phyloP scores from a whole-genome alignment of 2,329 filamentous ascomycete genomes.

The Exophiala xenobiotica region DNA sequence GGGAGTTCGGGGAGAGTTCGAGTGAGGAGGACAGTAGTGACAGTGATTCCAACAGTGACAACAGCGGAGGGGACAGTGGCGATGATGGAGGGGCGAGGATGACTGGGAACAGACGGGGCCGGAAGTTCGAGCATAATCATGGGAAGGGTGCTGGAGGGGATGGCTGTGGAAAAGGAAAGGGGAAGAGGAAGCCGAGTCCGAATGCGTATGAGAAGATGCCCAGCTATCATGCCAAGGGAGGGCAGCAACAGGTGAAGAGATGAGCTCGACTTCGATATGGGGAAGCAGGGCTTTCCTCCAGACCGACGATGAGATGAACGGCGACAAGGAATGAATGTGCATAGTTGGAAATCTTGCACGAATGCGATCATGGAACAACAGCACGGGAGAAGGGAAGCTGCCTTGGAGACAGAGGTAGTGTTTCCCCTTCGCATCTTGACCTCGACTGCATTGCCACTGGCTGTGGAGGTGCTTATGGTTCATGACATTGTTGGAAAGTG shows the following conservation, averaged over 20 bases:
- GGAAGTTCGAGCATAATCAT: constrained; percentile 18
- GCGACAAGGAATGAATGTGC: too few species aligned
- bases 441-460: too few species aligned
- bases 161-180: constrained; percentile 32
- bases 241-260: constrained; percentile 5
- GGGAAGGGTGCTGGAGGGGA: constrained; percentile 26
- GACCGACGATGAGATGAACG: too few species aligned
- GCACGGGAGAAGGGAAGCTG: too few species aligned
- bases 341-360: too few species aligned
- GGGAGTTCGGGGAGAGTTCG: constrained; percentile 77
- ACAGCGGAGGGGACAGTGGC: constrained; percentile 37
- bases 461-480: too few species aligned
- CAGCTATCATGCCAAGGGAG: constrained; percentile 31
- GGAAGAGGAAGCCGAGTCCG: constrained; percentile 39
- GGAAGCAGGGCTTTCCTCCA: too few species aligned
- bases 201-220: constrained; percentile 51
- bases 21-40: constrained; percentile 53
- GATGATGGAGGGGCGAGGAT: constrained; percentile 30
- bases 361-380: too few species aligned
- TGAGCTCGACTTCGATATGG: background rate
- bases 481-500: too few species aligned
- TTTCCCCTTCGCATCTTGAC: too few species aligned
- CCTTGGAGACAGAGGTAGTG: too few species aligned
- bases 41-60: too few species aligned
- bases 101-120: constrained; percentile 26